These are phyloP conservation scores for Pseudocercospora cruenta DNA, from an alignment of 2,329 filamentous ascomycete genomes.

Conservation along the genomic window DNA sequence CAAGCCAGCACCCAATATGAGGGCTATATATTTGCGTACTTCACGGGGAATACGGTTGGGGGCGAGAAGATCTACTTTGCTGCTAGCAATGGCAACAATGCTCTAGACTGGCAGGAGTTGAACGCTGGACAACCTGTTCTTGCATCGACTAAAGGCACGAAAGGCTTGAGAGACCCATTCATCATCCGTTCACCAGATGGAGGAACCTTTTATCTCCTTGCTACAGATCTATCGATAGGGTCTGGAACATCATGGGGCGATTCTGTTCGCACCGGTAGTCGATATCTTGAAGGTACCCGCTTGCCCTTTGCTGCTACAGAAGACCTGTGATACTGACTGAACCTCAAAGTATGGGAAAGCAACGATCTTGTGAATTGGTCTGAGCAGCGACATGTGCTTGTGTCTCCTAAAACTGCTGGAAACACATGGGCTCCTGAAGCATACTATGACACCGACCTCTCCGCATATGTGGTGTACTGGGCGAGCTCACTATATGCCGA, in stretches of 20 bases:
- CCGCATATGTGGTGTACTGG: slow-evolving; percentile 56
- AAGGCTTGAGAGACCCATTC: slow-evolving; percentile 58
- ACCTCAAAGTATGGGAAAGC: slow-evolving; percentile 59
- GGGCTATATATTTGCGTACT: slow-evolving; percentile 59
- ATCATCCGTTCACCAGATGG: slow-evolving; percentile 57
- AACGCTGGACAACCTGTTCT: slow-evolving; percentile 54
- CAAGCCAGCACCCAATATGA: slow-evolving; percentile 21
- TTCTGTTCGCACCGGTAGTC: slow-evolving; percentile 53
- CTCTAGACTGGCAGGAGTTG: slow-evolving; percentile 55
- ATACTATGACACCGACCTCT: slow-evolving; percentile 54
- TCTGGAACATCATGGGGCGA: slow-evolving; percentile 58
- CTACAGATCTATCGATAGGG: slow-evolving; percentile 59
- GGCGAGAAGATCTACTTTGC: slow-evolving; percentile 60
- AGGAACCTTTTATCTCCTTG: slow-evolving; percentile 56
- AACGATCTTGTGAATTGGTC: slow-evolving; percentile 57
- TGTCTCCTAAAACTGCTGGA: slow-evolving; percentile 55
- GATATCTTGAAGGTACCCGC: slow-evolving; percentile 43
- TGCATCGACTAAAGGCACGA: slow-evolving; percentile 52
- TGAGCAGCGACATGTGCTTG: slow-evolving; percentile 53
- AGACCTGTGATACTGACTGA: slow-evolving; percentile 27
- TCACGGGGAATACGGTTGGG: slow-evolving; percentile 48
- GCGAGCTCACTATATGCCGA: slow-evolving; percentile 51
- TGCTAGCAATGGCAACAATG: slow-evolving; percentile 57
- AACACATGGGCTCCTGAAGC: slow-evolving; percentile 63
- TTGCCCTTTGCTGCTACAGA: not conserved